Conservation (phyloP, 2,329 filamentous ascomycete genomes). For the Alternaria incomplexa region DNA sequence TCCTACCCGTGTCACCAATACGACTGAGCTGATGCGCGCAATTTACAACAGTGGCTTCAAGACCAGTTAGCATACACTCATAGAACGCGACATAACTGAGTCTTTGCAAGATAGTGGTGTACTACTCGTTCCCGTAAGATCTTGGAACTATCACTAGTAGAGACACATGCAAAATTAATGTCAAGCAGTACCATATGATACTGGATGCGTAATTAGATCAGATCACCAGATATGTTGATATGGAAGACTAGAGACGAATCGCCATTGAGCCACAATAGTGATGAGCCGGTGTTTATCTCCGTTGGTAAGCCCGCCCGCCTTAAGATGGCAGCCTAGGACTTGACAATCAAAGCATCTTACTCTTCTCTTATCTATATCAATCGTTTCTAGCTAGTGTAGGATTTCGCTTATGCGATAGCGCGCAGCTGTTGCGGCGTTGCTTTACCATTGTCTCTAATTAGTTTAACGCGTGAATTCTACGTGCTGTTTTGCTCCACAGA, state of each 20-base stretch:
- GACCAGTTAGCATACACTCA: no score
- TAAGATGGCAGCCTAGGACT: background rate
- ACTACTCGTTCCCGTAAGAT: no score
- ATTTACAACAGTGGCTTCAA: no score
- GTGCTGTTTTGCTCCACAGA: background rate
- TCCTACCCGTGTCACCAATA: background rate
- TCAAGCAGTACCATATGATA: background rate
- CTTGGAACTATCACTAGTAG: no score
- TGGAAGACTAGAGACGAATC: background rate
- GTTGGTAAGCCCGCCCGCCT: background rate
- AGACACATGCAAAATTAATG: background rate
- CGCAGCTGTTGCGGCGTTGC: background rate
- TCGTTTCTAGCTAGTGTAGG: background rate
- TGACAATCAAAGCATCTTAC: background rate
- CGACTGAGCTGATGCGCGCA: no score
- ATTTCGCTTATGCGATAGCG: background rate
- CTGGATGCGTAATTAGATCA: fast-evolving
- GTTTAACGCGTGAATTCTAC: background rate
- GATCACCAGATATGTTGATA: background rate
- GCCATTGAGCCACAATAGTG: background rate
- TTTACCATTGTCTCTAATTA: background rate
- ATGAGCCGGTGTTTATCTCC: background rate
- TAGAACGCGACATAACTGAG: no score
- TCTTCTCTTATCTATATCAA: background rate
- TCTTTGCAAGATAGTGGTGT: no score